Evolutionary conservation across 129 eudicot genomes (phyloP), one percentile per base, ranked within the genome.

Genomic region (Flaveria trinervia): DNA sequence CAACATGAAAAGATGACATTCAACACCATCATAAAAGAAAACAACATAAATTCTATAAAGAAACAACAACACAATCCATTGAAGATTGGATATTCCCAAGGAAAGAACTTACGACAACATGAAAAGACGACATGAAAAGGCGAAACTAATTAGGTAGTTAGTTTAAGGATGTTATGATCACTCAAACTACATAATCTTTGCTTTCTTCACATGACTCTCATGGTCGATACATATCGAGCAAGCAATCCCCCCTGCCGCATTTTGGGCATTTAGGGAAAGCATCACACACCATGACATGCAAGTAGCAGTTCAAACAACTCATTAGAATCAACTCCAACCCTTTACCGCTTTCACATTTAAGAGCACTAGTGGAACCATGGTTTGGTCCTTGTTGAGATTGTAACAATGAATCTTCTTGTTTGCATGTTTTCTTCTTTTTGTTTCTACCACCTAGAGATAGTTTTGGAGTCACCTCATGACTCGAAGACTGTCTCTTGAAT

Each of bases 221-320:
- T 17, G 23, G 12, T 17, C 76, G 76, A 45, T 23, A 57, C 39
- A 56, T 56, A 30, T 78, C 82, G 33, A 57, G 76, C 69, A 78
- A 70, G 26, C 67, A n/a, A 26, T 78, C 76, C 2, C 76, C 62
- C 76, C 46, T 78, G 14, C 14, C 10, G 11, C 81, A 78, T 12
- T 57, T 78, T 2, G 81, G 76, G 57, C 82, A 78, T 3, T 68
- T 43, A 25, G 81, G 81, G 44, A 23, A 16, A 22, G 20, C 46
- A 52, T 68, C 68, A 67, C 30, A 36, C 56, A 77, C 81, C 66
- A 67, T 23, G 18, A 77, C 81, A 77, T 77, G 77, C 14, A 73
- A 6, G 25, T 43, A 73, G 69, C 77, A 74, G 3, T 16, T 44
- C 13, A 59, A 54, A 60, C 78, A 74, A 28, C 70, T 60, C 70